Conservation (phyloP, 495 filamentous ascomycete genomes). For the Evansstolkia leycettana region DNA sequence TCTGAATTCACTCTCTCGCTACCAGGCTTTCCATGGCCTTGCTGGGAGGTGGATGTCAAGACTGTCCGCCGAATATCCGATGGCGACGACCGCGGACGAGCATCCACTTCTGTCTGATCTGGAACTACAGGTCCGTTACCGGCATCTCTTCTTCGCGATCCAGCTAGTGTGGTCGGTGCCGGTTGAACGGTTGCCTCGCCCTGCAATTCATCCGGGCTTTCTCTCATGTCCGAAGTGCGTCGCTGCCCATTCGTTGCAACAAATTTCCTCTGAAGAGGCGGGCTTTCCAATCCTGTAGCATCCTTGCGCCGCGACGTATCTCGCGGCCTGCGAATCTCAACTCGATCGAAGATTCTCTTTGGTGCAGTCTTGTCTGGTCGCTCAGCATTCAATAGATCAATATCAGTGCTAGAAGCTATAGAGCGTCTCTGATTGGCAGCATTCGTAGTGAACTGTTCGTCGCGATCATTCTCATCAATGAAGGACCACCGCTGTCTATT, state of each 20-base stretch:
- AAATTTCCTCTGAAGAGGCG: background rate
- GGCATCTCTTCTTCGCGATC: conserved; percentile 2
- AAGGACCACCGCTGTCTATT: conserved; percentile 1
- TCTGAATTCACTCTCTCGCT: conserved; percentile 3
- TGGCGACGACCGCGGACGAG: conserved; percentile 13
- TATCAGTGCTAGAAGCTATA: background rate
- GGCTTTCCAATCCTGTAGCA: background rate
- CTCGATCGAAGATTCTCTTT: conserved; percentile 4
- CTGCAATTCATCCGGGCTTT: conserved; percentile 35
- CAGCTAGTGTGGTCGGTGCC: conserved; percentile 6
- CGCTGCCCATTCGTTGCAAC: conserved; percentile 3
- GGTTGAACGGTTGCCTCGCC: conserved; percentile 21
- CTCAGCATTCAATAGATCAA: background rate
- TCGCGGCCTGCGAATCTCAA: conserved; percentile 6
- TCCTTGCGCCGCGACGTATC: background rate
- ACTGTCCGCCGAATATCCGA: conserved; percentile 21
- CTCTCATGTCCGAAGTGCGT: conserved; percentile 9
- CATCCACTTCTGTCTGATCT: background rate
- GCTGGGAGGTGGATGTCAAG: conserved; percentile 4
- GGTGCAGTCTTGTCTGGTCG: background rate
- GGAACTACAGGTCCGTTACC: conserved; percentile 1
- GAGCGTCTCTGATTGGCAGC: conserved; percentile 19
- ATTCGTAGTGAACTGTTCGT: conserved; percentile 15
- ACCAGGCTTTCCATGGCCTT: conserved; percentile 5
- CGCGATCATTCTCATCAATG: conserved; percentile 4